These are phyloP conservation scores for Immersiella caudata DNA, from an alignment of 495 filamentous ascomycete genomes.

Conservation along the genomic window DNA sequence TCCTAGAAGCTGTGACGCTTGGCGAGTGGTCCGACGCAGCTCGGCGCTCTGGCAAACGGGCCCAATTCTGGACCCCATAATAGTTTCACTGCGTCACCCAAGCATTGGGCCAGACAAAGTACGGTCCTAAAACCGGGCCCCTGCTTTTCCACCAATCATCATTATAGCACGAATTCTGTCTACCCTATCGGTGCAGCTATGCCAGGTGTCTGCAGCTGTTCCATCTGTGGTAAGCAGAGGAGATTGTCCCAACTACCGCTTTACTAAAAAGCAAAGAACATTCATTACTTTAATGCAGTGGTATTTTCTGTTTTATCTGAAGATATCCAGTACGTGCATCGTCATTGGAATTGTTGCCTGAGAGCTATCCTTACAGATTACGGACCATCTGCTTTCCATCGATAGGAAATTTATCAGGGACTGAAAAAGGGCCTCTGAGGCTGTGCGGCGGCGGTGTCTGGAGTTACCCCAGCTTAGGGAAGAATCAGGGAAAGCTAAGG, in stretches of 20 bases:
- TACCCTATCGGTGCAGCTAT: constrained; percentile 11
- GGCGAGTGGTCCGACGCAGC: too few relatives aligned
- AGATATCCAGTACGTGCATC: constrained; percentile 9
- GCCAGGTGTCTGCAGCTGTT: constrained; percentile 1
- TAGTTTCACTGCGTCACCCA: not conserved
- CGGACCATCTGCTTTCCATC: constrained; percentile 1
- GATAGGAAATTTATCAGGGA: not conserved
- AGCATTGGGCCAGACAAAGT: constrained; percentile 8
- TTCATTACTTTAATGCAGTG: constrained; percentile 13
- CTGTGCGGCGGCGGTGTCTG: too few relatives aligned
- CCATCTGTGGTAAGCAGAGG: constrained; percentile 5
- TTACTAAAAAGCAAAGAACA: constrained; percentile 4
- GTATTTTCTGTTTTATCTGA: constrained; percentile 14
- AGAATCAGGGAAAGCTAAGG: too few relatives aligned
- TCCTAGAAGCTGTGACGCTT: too few relatives aligned
- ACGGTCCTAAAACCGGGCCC: constrained; percentile 16
- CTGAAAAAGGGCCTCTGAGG: constrained; percentile 6
- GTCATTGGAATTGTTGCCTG: constrained; percentile 3
- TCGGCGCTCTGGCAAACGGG: too few relatives aligned
- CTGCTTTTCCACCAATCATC: constrained; percentile 11
- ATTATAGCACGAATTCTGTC: constrained; percentile 16
- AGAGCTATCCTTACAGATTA: constrained; percentile 6
- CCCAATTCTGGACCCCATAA: too few relatives aligned
- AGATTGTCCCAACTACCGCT: constrained; percentile 12
- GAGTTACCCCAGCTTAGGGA: too few relatives aligned